Conservation (phyloP, 2,329 filamentous ascomycete species). For the Sporothrix euskadiensis region DNA sequence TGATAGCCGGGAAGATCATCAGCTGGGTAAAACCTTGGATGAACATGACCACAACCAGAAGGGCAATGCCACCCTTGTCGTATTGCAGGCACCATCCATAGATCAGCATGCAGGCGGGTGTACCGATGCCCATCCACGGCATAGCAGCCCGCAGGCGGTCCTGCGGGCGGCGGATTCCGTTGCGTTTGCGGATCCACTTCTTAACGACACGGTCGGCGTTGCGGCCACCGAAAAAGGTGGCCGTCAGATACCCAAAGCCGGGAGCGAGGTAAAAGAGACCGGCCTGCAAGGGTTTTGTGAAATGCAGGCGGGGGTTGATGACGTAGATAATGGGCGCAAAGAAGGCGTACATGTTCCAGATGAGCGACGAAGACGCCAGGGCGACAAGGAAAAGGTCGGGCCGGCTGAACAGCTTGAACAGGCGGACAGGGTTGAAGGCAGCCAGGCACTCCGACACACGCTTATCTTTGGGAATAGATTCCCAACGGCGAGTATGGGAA, state of each 20-base stretch:
- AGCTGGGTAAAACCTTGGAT: slow-evolving; percentile 26
- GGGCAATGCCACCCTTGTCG: slow-evolving; percentile 21
- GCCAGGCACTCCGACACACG: slow-evolving; percentile 55
- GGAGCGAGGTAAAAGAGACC: slow-evolving; percentile 71
- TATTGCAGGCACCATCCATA: slow-evolving; percentile 27
- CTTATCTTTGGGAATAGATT: slow-evolving; percentile 7
- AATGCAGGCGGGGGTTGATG: slow-evolving; percentile 66
- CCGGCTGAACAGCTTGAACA: slow-evolving; percentile 59
- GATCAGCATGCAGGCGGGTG: slow-evolving; percentile 28
- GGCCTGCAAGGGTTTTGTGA: slow-evolving; percentile 61
- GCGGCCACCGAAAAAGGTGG: slow-evolving; percentile 66
- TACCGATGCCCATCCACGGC: slow-evolving; percentile 56
- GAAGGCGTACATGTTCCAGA: slow-evolving; percentile 37
- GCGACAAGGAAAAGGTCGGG: slow-evolving; percentile 62
- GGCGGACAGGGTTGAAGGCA: slow-evolving; percentile 59
- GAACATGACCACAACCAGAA: slow-evolving; percentile 25
- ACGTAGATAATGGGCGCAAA: slow-evolving; percentile 68
- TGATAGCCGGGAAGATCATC: slow-evolving; percentile 28
- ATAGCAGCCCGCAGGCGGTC: slow-evolving; percentile 65
- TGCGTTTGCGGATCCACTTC: slow-evolving; percentile 57
- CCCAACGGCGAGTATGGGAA: slow-evolving; percentile 45
- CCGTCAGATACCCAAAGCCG: slow-evolving; percentile 64
- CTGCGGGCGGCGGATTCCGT: slow-evolving; percentile 63
- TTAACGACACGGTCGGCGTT: slow-evolving; percentile 65
- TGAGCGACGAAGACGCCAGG: slow-evolving; percentile 43